Evolutionary conservation across 2,329 filamentous ascomycete species (phyloP).

Genomic region (Daldinia sp.): DNA sequence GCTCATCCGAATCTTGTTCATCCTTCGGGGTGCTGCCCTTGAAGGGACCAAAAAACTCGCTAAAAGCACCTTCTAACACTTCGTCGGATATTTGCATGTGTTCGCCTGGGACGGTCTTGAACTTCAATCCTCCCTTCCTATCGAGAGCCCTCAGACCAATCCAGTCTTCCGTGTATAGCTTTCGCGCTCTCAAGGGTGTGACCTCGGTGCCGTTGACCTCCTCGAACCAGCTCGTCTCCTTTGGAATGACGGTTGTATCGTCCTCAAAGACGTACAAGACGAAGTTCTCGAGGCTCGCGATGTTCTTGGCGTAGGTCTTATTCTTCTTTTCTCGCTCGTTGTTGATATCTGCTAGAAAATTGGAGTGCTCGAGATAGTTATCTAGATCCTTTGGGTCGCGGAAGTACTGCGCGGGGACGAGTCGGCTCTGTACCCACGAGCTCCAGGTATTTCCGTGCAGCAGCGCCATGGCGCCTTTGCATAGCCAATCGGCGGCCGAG

Average conservation of each 20-base stretch:
- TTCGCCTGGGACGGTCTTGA: slow-evolving; percentile 74
- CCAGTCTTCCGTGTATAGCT: slow-evolving; percentile 91
- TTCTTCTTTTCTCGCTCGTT: slow-evolving; percentile 86
- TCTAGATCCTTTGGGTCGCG: slow-evolving; percentile 74
- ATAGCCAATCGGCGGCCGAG: slow-evolving; percentile 76
- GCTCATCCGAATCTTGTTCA: slow-evolving; percentile 47
- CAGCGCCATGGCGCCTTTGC: slow-evolving; percentile 79
- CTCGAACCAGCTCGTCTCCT: slow-evolving; percentile 89
- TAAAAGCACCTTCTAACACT: slow-evolving; percentile 71
- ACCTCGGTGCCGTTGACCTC: slow-evolving; percentile 79
- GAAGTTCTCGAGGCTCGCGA: slow-evolving; percentile 76
- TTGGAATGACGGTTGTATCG: slow-evolving; percentile 86
- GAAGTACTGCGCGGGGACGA: slow-evolving; percentile 97
- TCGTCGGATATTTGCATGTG: slow-evolving; percentile 84
- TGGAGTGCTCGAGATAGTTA: slow-evolving; percentile 79
- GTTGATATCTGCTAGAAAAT: slow-evolving; percentile 95
- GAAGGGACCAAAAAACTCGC: slow-evolving; percentile 69
- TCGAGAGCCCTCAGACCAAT: slow-evolving; percentile 83
- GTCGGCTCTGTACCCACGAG: slow-evolving; percentile 74
- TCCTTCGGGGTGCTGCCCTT: slow-evolving; percentile 50
- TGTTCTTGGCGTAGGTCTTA: slow-evolving; percentile 72
- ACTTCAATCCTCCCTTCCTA: slow-evolving; percentile 78
- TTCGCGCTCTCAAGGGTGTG: slow-evolving; percentile 72
- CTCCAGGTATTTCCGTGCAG: slow-evolving; percentile 84
- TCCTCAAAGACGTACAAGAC: slow-evolving; percentile 91